These are phyloP conservation scores for Tolypocladium album DNA, from an alignment of 2,329 filamentous ascomycete genomes.

Conservation along the genomic window DNA sequence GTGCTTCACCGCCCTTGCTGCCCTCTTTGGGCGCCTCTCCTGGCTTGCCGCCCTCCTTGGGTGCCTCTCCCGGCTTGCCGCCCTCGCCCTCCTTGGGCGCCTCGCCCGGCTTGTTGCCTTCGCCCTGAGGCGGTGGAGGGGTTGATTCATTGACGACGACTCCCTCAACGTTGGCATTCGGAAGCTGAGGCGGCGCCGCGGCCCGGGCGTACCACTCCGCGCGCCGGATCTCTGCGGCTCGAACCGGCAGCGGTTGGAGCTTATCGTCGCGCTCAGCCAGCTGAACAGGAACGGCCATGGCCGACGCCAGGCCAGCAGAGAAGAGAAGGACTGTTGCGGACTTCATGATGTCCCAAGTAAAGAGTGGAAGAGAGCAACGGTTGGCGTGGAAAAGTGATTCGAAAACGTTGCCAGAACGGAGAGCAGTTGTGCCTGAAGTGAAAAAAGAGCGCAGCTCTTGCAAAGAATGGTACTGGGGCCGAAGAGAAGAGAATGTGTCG, in stretches of 20 bases:
- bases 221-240: slow-evolving; percentile 1
- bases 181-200: background rate
- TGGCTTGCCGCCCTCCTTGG: background rate
- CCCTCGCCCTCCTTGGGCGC: background rate
- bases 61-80: background rate
- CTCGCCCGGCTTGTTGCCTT: background rate
- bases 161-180: background rate
- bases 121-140: background rate
- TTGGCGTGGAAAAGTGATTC: background rate
- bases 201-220: background rate
- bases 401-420: slow-evolving; percentile 1
- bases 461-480: background rate
- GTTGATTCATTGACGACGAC: background rate
- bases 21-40: background rate
- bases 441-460: slow-evolving; percentile 22
- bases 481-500: slow-evolving; percentile 5
- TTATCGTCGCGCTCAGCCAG: slow-evolving; percentile 6
- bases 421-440: slow-evolving; percentile 1
- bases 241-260: slow-evolving; percentile 1
- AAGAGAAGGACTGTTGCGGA: slow-evolving; percentile 15
- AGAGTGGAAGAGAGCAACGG: background rate
- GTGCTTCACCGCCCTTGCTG: background rate
- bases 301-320: slow-evolving; percentile 19
- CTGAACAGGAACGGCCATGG: slow-evolving; percentile 13
- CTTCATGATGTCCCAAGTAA: slow-evolving; percentile 13